Conservation (phyloP, 2,329 filamentous ascomycete species). For the Verticillium klebahnii region DNA sequence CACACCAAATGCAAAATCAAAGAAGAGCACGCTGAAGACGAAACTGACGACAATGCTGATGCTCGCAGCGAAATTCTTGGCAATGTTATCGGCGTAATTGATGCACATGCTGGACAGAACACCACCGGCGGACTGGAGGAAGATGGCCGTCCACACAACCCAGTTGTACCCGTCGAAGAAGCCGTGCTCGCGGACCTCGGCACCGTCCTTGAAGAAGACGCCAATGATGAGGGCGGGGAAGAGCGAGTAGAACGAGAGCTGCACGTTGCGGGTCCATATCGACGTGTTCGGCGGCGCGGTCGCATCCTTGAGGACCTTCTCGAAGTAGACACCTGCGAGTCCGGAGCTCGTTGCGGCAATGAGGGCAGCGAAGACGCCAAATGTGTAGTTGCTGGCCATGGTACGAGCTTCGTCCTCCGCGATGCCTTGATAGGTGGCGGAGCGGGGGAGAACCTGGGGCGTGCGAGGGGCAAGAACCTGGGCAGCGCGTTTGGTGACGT, state of each 20-base stretch:
- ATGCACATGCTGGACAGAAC: slow-evolving; percentile 72
- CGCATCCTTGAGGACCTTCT: slow-evolving; percentile 90
- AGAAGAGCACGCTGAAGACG: slow-evolving; percentile 78
- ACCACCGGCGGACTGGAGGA: slow-evolving; percentile 78
- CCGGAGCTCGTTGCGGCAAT: slow-evolving; percentile 77
- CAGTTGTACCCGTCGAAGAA: slow-evolving; percentile 95
- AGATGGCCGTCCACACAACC: slow-evolving; percentile 81
- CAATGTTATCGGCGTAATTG: slow-evolving; percentile 82
- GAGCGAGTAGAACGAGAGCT: slow-evolving; percentile 89
- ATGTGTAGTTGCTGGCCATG: slow-evolving; percentile 65
- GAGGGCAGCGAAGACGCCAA: slow-evolving; percentile 75
- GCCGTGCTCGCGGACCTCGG: slow-evolving; percentile 74
- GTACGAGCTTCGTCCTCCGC: slow-evolving; percentile 53
- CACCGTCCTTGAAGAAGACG: slow-evolving; percentile 81
- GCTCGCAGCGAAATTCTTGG: slow-evolving; percentile 90
- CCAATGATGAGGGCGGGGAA: slow-evolving; percentile 86
- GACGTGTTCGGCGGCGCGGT: slow-evolving; percentile 56
- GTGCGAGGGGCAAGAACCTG: slow-evolving; percentile 50
- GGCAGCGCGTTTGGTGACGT: slow-evolving; percentile 43
- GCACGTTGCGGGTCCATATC: slow-evolving; percentile 91
- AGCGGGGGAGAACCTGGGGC: slow-evolving; percentile 26
- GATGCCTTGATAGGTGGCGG: slow-evolving; percentile 89
- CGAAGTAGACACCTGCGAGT: slow-evolving; percentile 79
- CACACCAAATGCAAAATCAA: slow-evolving; percentile 69
- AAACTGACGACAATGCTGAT: slow-evolving; percentile 88